These are phyloP conservation scores for Termitomyces sp. DNA, from an alignment of 1,284 basidiomycete species.

Conservation along the genomic window DNA sequence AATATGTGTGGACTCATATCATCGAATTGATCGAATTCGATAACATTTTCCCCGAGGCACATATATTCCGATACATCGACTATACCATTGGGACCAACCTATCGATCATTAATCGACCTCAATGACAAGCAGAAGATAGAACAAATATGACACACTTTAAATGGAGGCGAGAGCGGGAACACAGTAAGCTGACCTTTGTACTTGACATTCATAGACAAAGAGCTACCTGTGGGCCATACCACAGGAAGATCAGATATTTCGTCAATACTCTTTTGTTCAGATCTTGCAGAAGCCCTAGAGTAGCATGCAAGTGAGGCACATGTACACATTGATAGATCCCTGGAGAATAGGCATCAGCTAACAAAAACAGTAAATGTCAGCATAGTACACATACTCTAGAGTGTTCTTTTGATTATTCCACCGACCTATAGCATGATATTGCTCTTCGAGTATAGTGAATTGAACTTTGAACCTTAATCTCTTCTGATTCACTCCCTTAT, in stretches of 20 bases:
- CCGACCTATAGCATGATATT: slow-evolving; percentile 17
- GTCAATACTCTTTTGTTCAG: slow-evolving; percentile 15
- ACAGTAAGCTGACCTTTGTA: slow-evolving; percentile 17
- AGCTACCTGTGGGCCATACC: slow-evolving; percentile 27
- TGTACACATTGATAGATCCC: slow-evolving; percentile 22
- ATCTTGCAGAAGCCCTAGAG: slow-evolving; percentile 14
- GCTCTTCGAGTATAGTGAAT: slow-evolving; percentile 23
- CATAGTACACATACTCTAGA: slow-evolving; percentile 14
- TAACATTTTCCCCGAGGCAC: slow-evolving; percentile 26
- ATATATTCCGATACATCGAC: slow-evolving; percentile 37
- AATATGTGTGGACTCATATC: slow-evolving; percentile 33
- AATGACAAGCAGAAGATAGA: background rate
- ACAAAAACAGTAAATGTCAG: background rate
- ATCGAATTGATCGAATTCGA: slow-evolving; percentile 29
- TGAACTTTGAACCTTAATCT: slow-evolving; percentile 3
- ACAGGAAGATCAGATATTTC: slow-evolving; percentile 20
- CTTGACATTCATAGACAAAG: slow-evolving; percentile 25
- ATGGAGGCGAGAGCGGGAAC: slow-evolving; percentile 31
- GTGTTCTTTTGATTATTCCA: slow-evolving; percentile 23
- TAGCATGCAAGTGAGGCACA: slow-evolving; percentile 35
- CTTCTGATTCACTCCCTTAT: slow-evolving; percentile 17
- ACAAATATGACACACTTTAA: slow-evolving; percentile 23
- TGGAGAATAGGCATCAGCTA: slow-evolving; percentile 8
- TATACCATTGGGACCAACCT: slow-evolving; percentile 36
- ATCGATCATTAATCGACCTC: slow-evolving; percentile 6